Evolutionary conservation across 1,284 basidiomycete genomes (phyloP).

Genomic region (Anthracocystis setariae): DNA sequence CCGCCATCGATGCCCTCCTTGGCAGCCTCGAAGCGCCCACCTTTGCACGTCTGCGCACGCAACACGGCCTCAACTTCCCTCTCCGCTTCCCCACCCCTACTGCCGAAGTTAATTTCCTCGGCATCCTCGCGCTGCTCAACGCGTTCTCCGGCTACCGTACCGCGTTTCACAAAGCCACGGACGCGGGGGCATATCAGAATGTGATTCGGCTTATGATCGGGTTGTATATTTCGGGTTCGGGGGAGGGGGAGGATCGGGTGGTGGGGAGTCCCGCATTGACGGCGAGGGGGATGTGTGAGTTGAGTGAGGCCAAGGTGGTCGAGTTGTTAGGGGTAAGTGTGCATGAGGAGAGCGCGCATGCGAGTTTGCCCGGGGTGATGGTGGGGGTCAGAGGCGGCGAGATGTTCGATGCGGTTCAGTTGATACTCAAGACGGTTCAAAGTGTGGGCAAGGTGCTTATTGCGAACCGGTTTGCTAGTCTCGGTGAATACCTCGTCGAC

Average conservation of each 20-base stretch:
- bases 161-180: constrained; percentile 54
- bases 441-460: constrained; percentile 78
- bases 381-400: constrained; percentile 79
- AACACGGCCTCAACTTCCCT: constrained; percentile 61
- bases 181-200: constrained; percentile 58
- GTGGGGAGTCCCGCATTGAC: constrained; percentile 25
- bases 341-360: constrained; percentile 76
- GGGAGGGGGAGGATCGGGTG: constrained; percentile 14
- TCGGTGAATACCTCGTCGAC: constrained; percentile 79
- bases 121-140: constrained; percentile 60
- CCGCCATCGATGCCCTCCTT: constrained; percentile 49
- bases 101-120: constrained; percentile 60
- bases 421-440: constrained; percentile 75
- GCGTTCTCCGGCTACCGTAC: constrained; percentile 56
- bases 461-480: constrained; percentile 74
- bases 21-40: constrained; percentile 9
- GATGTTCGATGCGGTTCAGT: constrained; percentile 77
- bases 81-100: constrained; percentile 48
- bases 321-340: constrained; percentile 52
- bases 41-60: constrained; percentile 28
- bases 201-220: constrained; percentile 53
- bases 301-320: constrained; percentile 43
- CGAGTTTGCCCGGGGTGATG: constrained; percentile 76
- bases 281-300: constrained; percentile 32
- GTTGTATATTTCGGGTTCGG: constrained; percentile 46